Conservation (phyloP, 768 basidiomycete species). For the Mycena vulgaris region DNA sequence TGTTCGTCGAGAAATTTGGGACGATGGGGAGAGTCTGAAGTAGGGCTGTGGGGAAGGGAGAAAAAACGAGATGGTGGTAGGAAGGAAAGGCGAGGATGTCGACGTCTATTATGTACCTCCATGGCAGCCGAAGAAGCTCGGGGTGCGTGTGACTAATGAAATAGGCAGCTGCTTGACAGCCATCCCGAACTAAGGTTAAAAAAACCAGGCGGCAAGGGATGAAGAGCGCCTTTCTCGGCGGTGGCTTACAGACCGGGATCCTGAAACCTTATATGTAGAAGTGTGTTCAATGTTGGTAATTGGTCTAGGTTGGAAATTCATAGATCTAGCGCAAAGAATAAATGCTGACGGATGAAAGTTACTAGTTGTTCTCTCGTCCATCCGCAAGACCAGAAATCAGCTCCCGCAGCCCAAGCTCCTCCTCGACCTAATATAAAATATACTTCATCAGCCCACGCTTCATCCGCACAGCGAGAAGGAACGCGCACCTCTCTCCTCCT, state of each 20-base stretch:
- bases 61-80: slow-evolving; percentile 23
- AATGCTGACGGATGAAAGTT: no score
- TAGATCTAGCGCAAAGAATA: no score
- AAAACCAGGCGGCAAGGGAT: background rate
- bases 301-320: no score
- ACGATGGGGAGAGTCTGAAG: background rate
- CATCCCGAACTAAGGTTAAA: background rate
- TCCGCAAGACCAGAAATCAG: slow-evolving; percentile 57
- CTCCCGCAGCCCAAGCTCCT: slow-evolving; percentile 65
- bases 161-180: background rate
- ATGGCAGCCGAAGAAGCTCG: slow-evolving; percentile 25
- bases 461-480: background rate
- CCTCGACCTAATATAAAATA: slow-evolving; percentile 64
- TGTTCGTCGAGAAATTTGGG: background rate
- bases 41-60: background rate
- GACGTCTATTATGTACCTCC: slow-evolving; percentile 28
- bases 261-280: no score
- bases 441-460: background rate
- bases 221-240: background rate
- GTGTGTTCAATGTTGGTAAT: no score
- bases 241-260: no score
- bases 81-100: slow-evolving; percentile 7
- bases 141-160: slow-evolving; percentile 12
- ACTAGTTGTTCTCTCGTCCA: slow-evolving; percentile 7
- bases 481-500: slow-evolving; percentile 68